These are phyloP conservation scores for Daldinia grandis DNA, from an alignment of 495 filamentous ascomycete genomes.

Conservation along the genomic window DNA sequence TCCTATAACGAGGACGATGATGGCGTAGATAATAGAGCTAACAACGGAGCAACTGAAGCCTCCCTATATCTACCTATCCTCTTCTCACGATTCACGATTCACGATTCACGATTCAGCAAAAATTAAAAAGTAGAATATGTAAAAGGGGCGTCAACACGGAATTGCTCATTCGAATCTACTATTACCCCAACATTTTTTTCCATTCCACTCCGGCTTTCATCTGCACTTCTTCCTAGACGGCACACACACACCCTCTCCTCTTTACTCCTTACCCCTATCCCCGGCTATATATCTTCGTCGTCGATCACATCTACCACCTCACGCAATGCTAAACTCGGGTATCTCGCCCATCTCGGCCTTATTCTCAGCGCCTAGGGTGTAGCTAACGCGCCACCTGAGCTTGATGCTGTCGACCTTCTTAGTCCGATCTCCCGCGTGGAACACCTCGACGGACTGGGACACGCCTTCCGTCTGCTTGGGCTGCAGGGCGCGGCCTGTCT, in stretches of 20 bases:
- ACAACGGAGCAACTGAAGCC: too few relatives aligned
- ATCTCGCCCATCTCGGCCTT: conserved; percentile 88
- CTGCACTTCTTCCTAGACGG: conserved; percentile 1
- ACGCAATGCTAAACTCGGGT: conserved; percentile 77
- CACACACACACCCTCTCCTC: not conserved
- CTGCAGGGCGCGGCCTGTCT: conserved; percentile 76
- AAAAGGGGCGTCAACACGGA: not conserved
- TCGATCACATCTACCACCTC: not conserved
- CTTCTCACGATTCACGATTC: too few relatives aligned
- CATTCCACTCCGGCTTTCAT: not conserved
- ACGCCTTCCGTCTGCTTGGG: conserved; percentile 80
- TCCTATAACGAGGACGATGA: too few relatives aligned
- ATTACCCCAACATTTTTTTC: not conserved
- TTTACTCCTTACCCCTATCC: not conserved
- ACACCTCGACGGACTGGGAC: conserved; percentile 81
- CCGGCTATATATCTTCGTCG: not conserved
- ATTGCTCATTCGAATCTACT: conserved; percentile 18
- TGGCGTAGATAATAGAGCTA: too few relatives aligned
- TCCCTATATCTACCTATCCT: too few relatives aligned
- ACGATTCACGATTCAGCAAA: not conserved
- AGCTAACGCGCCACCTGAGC: conserved; percentile 86
- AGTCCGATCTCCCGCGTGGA: conserved; percentile 66
- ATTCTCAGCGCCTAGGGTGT: conserved; percentile 69
- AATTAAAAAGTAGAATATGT: not conserved
- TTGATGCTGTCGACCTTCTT: conserved; percentile 81